These are phyloP conservation scores for Boletus eberwhitei DNA, from an alignment of 768 basidiomycete species.

Conservation along the genomic window DNA sequence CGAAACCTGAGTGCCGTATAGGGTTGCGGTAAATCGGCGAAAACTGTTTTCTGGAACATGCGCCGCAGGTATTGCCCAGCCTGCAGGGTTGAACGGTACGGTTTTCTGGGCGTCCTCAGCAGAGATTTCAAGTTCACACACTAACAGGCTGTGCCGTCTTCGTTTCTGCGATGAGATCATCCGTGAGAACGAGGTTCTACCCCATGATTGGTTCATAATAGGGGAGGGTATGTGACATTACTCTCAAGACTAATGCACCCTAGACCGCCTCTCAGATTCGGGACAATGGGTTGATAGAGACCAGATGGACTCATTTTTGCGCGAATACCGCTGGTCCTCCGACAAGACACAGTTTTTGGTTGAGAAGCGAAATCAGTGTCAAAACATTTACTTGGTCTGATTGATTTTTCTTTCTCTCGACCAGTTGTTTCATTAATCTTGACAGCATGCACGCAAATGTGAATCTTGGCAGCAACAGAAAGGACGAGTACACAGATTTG, in stretches of 20 bases:
- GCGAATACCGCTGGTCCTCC: background rate
- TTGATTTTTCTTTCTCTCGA: background rate
- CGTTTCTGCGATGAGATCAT: background rate
- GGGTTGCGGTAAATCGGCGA: constrained; percentile 10
- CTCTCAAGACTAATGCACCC: background rate
- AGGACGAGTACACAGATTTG: constrained; percentile 9
- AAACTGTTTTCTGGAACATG: constrained; percentile 12
- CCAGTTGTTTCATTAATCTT: background rate
- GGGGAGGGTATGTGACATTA: constrained; percentile 4
- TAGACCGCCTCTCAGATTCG: background rate
- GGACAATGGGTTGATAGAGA: constrained; percentile 10
- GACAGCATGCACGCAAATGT: constrained; percentile 13
- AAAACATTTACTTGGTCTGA: constrained; percentile 1
- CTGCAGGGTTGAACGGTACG: constrained; percentile 13
- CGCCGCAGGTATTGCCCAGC: constrained; percentile 18
- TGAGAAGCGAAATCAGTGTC: background rate
- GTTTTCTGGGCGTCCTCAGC: background rate
- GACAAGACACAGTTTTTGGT: constrained; percentile 6
- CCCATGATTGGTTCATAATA: background rate
- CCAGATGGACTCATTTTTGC: constrained; percentile 6
- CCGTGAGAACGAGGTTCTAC: background rate
- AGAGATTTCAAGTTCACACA: background rate
- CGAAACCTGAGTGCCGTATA: background rate
- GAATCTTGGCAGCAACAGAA: constrained; percentile 7
- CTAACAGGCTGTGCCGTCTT: background rate